Base-by-base conservation (phyloP, 2,329 filamentous ascomycete genomes). In the Fonsecaea multimorphosa region DNA sequence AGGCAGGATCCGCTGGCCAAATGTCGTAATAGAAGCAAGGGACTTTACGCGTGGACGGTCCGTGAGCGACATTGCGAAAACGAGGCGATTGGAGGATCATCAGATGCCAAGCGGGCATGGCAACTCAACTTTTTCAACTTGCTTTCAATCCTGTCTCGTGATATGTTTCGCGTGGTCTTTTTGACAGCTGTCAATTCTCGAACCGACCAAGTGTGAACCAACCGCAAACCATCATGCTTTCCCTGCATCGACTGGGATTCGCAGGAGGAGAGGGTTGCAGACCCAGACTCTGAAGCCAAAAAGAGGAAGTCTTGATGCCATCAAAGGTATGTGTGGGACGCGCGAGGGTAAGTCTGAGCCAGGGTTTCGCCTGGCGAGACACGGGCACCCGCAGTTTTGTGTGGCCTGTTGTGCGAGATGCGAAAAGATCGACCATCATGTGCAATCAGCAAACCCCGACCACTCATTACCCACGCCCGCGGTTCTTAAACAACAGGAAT, bases 121-220 rank as follows among this genome's bases (percentile, higher is more conserved):
- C 44, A 49, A 24, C 19, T 11, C 19, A 49, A 9, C 44, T 4
- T 24, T 49, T 24, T 49, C 44, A 24, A 22, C 9, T 5, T 24
- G 44, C 44, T 44, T 44, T 22, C 38, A 44, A 44, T 19, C 38
- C 38, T 49, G 44, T 49, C 44, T 49, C 44, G 44, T 49, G 44
- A 49, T 24, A 49, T 24, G 44, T 5, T 22, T 46, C 9, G 19
- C 44, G 19, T 49, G 44, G 44, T 49, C 44, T 9, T 24, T 49
- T 49, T 49, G 19, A 49, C 44, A 49, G 19, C 44, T 49, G 44
- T 49, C 44, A 24, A 9, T 49, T 49, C 44, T 49, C n/a, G 19
- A 49, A 24, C 19, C 44, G 11, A 49, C 44, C 44, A 49, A 24
- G 44, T n/a, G n/a, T 22, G 44, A 49, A 24, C 8, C 19, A 49